A percentile compares a stretch with the other conserved stretches of the same genome.
Evolutionary conservation across 495 filamentous ascomycete genomes (phyloP).

Genomic region (Tuber calosporum): DNA sequence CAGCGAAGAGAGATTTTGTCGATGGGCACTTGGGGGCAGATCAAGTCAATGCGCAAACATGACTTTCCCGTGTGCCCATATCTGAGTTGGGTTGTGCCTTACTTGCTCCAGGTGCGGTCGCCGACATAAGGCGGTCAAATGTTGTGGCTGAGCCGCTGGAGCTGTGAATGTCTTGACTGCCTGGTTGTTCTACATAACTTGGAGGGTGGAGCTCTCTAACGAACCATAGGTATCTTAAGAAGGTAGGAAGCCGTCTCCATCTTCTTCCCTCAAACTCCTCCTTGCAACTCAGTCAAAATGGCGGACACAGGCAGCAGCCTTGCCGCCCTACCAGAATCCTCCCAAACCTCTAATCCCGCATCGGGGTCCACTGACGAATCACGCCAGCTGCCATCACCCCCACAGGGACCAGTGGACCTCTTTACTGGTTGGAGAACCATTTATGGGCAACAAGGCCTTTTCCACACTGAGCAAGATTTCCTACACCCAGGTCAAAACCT

Average conservation of each 20-base stretch:
- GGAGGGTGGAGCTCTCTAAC: background rate
- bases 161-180: background rate
- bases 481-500: background rate
- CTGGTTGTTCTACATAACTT: background rate
- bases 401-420: no score
- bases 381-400: no score
- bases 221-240: background rate
- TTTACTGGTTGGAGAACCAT: background rate
- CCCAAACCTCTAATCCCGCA: background rate
- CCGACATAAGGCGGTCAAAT: background rate
- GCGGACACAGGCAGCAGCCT: background rate
- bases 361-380: background rate
- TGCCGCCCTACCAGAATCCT: background rate
- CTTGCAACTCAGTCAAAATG: background rate
- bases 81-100: background rate
- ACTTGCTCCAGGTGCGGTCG: background rate
- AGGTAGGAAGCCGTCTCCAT: background rate
- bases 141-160: background rate
- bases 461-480: background rate
- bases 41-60: background rate
- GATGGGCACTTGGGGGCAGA: background rate
- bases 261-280: background rate
- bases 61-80: background rate
- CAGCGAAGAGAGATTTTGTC: background rate
- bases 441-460: background rate